phyloP scores from a whole-genome alignment of 192 early-diverging fungal genomes.

The Glomus cerebriforme region DNA sequence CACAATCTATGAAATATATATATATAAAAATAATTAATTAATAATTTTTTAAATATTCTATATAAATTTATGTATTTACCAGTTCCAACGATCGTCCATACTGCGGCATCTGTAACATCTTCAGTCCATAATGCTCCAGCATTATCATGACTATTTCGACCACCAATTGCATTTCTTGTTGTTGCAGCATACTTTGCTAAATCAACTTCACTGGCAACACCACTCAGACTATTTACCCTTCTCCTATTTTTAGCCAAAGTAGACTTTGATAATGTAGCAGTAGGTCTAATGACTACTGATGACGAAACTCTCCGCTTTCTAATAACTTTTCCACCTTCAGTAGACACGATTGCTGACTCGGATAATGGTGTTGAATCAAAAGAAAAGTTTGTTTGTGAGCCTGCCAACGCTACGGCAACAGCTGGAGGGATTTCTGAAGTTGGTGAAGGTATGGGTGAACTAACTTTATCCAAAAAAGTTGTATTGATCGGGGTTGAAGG shows the following conservation, averaged over 20 bases:
- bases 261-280: constrained; percentile 25
- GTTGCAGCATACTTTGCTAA: constrained; percentile 37
- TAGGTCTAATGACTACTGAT: constrained; percentile 42
- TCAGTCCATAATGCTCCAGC: constrained; percentile 65
- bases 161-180: constrained; percentile 26
- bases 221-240: constrained; percentile 57
- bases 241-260: constrained; percentile 43
- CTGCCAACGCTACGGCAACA: constrained; percentile 33
- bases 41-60: neutral
- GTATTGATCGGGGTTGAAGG: constrained; percentile 11
- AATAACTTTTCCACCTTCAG: constrained; percentile 34
- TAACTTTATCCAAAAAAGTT: constrained; percentile 21
- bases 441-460: constrained; percentile 30
- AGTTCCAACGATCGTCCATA: constrained; percentile 93
- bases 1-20: constrained; percentile 45
- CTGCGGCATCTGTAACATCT: constrained; percentile 83
- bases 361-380: constrained; percentile 19
- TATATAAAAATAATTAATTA: neutral
- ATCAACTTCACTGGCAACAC: constrained; percentile 42
- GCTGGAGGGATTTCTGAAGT: constrained; percentile 32
- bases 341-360: constrained; percentile 36
- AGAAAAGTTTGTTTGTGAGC: constrained; percentile 24
- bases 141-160: constrained; percentile 4
- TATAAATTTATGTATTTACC: constrained; percentile 52
- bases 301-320: constrained; percentile 48